These are phyloP conservation scores for Lenwebbia sp. DNA, from an alignment of 345 rosid genomes.

Conservation along the genomic window DNA sequence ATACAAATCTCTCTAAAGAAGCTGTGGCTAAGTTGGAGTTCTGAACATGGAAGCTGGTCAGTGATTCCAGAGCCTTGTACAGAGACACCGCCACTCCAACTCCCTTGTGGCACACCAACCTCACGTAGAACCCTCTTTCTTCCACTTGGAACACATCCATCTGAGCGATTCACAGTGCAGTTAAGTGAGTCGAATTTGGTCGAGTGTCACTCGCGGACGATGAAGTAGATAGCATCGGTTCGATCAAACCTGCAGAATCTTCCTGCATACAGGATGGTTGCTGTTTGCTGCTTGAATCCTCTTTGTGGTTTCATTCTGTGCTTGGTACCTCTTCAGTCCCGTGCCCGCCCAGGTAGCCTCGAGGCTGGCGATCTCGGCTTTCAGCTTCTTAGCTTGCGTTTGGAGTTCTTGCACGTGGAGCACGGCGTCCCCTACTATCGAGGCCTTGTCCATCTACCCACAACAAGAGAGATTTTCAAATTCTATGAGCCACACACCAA, in stretches of 20 bases:
- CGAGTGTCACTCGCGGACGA: background rate
- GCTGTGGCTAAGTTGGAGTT: conserved; percentile 54
- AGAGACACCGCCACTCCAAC: conserved; percentile 57
- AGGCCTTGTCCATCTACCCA: conserved; percentile 91
- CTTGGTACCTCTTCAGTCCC: conserved; percentile 10
- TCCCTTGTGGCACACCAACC: conserved; percentile 46
- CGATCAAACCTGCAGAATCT: conserved; percentile 42
- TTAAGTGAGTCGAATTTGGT: background rate
- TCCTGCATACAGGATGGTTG: conserved; percentile 20
- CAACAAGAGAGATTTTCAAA: background rate
- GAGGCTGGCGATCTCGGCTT: conserved; percentile 52
- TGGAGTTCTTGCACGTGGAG: conserved; percentile 67
- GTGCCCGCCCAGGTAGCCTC: conserved; percentile 37
- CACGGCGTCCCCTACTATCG: conserved; percentile 78
- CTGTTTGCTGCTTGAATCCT: conserved; percentile 11
- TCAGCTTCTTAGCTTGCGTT: conserved; percentile 51
- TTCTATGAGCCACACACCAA: background rate
- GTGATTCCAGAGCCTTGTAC: conserved; percentile 66
- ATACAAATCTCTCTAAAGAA: conserved; percentile 35
- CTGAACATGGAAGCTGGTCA: conserved; percentile 47
- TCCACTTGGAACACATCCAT: conserved; percentile 69
- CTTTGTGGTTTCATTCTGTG: background rate
- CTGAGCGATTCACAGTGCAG: conserved; percentile 2
- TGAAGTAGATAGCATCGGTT: background rate
- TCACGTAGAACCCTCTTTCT: conserved; percentile 57